Evolutionary conservation across 768 basidiomycete genomes (phyloP).

Genomic region (Ramaria sp.): DNA sequence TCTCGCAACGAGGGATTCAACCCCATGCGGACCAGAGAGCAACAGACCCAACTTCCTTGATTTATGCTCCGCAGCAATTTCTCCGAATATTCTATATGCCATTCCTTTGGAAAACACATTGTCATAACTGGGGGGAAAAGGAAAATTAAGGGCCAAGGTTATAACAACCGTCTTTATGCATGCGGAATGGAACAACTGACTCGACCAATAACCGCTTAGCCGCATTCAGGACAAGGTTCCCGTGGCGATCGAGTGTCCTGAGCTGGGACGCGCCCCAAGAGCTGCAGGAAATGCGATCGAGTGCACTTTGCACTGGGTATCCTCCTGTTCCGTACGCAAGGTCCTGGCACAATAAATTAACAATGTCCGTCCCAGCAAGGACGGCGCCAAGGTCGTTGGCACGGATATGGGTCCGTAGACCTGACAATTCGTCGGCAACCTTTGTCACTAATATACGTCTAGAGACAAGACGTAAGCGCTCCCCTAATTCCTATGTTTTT

Average conservation of each 20-base stretch:
- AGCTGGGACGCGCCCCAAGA: not conserved
- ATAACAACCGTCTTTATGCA: not conserved
- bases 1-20: not conserved
- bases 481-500: too few relatives aligned
- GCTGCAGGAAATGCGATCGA: slow-evolving; percentile 1
- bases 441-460: not conserved
- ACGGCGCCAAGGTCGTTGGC: not conserved
- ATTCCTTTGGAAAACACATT: not conserved
- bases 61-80: not conserved
- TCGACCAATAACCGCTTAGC: not conserved
- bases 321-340: slow-evolving; percentile 1
- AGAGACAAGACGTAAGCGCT: too few relatives aligned
- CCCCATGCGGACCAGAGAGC: not conserved
- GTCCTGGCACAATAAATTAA: not conserved
- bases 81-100: slow-evolving; percentile 2
- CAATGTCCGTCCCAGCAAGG: not conserved
- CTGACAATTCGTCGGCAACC: not conserved
- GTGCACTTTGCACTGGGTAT: not conserved
- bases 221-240: not conserved
- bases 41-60: not conserved
- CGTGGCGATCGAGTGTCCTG: not conserved
- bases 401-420: not conserved
- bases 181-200: not conserved
- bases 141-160: not conserved
- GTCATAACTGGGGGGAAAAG: too few relatives aligned